Evolutionary conservation across 352 stramenopile genomes (phyloP), one percentile per base, ranked within the genome.

Genomic region (Halophytophthora polymorphica): DNA sequence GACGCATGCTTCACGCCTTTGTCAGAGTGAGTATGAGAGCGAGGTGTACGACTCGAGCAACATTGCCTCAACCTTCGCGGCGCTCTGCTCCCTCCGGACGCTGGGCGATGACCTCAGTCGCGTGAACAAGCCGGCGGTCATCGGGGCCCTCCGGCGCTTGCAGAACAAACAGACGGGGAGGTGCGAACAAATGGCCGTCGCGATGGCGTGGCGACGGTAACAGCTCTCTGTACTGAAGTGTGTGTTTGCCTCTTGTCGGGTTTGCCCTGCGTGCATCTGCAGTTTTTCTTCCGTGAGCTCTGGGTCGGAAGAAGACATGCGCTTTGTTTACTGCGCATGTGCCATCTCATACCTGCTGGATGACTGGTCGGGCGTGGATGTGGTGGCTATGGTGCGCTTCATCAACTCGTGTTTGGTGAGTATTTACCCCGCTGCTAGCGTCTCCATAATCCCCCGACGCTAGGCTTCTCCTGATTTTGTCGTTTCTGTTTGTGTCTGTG

Each of bases 321-420:
- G 87, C 50, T 95, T 96, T 48, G 78, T 95, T 7, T 96, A 81
- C 58, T 95, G 87, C 56, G 87, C 86, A 5, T 91, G 86, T 40
- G 85, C 85, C 31, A 93, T 96, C 49, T 95, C 87, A 10, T 66
- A 91, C 60, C 78, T 95, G 22, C 65, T 96, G 43, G 69, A 92
- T 41, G 86, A 96, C 61, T 94, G 87, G 78, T 88, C 80, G 0
- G 85, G 79, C 19, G 57, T 95, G 17, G 83, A 93, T 25, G 23
- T 71, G 7, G 40, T 50, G 10, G 81, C 70, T 5, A 77, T 93
- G 64, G 66, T 89, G 47, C 78, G 75, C 52, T 95, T 88, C 45
- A 59, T 95, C 56, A 92, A 93, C 53, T 86, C 77, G 37, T 92
- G 81, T 63, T 48, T 86, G 53, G 83, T 95, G 18, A 19, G n/a